Evolutionary conservation across 768 basidiomycete species (phyloP).

Genomic region (Serendipita sp.): DNA sequence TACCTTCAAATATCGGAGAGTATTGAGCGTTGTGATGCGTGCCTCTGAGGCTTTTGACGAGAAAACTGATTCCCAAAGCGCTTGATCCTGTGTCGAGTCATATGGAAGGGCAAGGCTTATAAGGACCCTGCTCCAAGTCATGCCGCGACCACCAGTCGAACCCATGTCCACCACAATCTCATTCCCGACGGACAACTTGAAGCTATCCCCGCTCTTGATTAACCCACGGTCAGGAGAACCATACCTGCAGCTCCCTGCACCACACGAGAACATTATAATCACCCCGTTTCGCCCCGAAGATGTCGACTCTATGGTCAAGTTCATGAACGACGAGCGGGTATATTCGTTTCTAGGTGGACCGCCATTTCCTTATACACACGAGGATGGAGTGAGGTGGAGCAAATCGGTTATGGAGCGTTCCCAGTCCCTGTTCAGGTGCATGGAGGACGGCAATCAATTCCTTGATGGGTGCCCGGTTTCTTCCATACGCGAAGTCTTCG

Average conservation of each 20-base stretch:
- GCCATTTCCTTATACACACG: constrained; percentile 35
- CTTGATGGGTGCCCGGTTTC: constrained; percentile 34
- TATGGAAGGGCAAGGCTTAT: neutral
- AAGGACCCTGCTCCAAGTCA: too few species aligned
- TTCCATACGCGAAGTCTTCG: constrained; percentile 34
- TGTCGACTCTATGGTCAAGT: constrained; percentile 19
- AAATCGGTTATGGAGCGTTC: constrained; percentile 13
- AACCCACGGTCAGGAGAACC: constrained; percentile 31
- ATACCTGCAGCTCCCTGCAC: constrained; percentile 36
- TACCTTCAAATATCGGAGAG: too few species aligned
- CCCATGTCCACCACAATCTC: too few species aligned
- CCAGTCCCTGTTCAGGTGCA: constrained; percentile 1
- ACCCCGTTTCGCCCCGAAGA: constrained; percentile 40
- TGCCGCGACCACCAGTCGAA: too few species aligned
- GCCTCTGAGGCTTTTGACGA: too few species aligned
- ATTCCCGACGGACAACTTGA: neutral
- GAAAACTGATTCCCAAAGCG: neutral
- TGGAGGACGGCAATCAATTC: constrained; percentile 16
- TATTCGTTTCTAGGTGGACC: constrained; percentile 29
- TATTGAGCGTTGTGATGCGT: too few species aligned
- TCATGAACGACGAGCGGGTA: constrained; percentile 35
- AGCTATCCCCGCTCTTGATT: constrained; percentile 17
- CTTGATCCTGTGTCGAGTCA: neutral
- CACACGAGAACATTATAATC: constrained; percentile 37
- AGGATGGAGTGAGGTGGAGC: constrained; percentile 27